Base-by-base conservation (phyloP, 1,284 basidiomycete species). In the Ustilago loliicola region DNA sequence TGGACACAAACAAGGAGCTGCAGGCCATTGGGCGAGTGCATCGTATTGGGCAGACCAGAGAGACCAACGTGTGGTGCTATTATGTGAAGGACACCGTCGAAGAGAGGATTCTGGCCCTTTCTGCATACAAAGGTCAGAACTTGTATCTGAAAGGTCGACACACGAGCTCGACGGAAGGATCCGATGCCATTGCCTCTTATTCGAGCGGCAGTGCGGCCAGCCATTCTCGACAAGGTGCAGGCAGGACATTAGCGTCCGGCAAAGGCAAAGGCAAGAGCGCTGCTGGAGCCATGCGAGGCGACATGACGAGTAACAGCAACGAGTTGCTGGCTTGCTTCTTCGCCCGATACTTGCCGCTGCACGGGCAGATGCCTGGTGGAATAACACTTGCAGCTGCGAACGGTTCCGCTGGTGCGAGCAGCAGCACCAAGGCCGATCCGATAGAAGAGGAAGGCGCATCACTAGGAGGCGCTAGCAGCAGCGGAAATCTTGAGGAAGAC, bases 11-110 rank as follows among this genome's bases (percentile, higher is more conserved):
- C 10, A 30, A 77, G 8, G 84, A 85, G 62, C 61, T 84, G 40
- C 84, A 85, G 62, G 82, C 83, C 15, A 79, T 85, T 11, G 82
- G 83, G 2, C 72, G 84, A 29, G 76, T 85, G 4, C 80, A 82
- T 59, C 77, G 84, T 11, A 85, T 85, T 45, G 84, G 84, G 0
- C 82, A 84, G 63, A 84, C 80, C 8, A 71, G 72, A 17, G 66
- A 72, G 30, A 84, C 83, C 9, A 36, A 68, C 40, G 74, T 85
- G 10, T 85, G 67, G 63, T 74, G 77, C 61, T 85, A 84, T 63
- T 79, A 78, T 50, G 79, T 80, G 38, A 76, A 66, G 27, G 81
- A 80, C 17, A 84, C 83, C 11, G 83, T 85, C 8, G 84, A 85
- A 47, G 77, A 81, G 52, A 60, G 76, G 36, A 82, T 84, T 25